Base-by-base conservation (phyloP, 179 eudicot species). In the Silene coronaria region DNA sequence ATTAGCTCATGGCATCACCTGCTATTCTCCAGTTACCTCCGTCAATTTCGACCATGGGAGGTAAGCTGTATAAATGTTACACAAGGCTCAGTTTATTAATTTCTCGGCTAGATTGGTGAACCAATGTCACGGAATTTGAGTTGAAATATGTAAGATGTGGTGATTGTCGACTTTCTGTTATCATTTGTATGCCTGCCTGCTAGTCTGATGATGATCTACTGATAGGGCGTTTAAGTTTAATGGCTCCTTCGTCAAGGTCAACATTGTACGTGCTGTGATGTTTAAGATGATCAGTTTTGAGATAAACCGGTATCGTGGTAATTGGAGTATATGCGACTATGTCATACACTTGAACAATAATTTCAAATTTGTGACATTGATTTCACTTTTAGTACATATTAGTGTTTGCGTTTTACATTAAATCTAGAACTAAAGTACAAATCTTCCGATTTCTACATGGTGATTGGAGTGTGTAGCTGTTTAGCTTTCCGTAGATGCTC, bases 21-120 rank as follows among this genome's bases (percentile, higher is more conserved):
- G 48, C 64, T 51, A 64, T 70, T 46, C 65, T 71, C 70, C 82
- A 79, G 55, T 51, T 75, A 19, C 65, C 75, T n/a, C 60, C 61
- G 10, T 57, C 79, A 36, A 36, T 75, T 71, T 32, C 72, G 11
- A 10, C 68, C 38, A 28, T 71, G 38, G 67, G 76, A 55, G 79
- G 79, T 75, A 71, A 27, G 66, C 26, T 6, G 65, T 23, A 27
- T 30, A 6, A n/a, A n/a, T n/a, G n/a, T n/a, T n/a, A 6, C 26
- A 11, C 48, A 17, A 30, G 0, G 12, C 11, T 8, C 27, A 16
- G 1, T 55, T 53, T 17, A 21, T 48, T 22, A 16, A 5, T 46
- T 14, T 3, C 53, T 4, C 14, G 6, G 24, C 27, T 14, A 24
- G 16, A 32, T 16, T 51, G 0, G 14, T 14, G 0, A 59, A 13